A percentile compares a stretch with the other conserved stretches of the same genome.
Conservation (phyloP, 352 stramenopile genomes). For the Halophytophthora batemanensis region DNA sequence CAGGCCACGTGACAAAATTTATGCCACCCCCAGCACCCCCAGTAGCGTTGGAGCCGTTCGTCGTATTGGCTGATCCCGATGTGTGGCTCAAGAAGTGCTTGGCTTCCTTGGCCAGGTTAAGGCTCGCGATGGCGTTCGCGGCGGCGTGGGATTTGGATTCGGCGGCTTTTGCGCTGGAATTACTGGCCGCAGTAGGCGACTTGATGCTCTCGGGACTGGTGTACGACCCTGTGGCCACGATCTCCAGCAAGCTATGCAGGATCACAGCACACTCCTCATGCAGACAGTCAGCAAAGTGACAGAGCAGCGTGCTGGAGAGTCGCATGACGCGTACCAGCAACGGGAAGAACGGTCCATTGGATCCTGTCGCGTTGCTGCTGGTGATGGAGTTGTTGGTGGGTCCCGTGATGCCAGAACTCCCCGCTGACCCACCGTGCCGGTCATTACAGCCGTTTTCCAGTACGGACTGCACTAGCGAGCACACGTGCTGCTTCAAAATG, state of each 20-base stretch:
- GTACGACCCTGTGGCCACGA: constrained; percentile 76
- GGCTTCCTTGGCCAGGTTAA: constrained; percentile 37
- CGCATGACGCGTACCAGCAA: constrained; percentile 82
- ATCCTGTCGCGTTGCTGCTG: constrained; percentile 28
- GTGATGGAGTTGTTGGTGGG: constrained; percentile 31
- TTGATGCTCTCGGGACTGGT: constrained; percentile 48
- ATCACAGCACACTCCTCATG: constrained; percentile 62
- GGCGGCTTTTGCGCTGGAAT: constrained; percentile 37
- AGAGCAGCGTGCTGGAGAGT: constrained; percentile 68
- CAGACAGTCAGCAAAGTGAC: constrained; percentile 74
- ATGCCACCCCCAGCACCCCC: constrained; percentile 20
- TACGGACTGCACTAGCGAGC: constrained; percentile 64
- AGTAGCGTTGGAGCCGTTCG: constrained; percentile 14
- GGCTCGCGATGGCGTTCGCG: constrained; percentile 31
- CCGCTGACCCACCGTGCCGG: constrained; percentile 24
- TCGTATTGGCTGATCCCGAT: constrained; percentile 20
- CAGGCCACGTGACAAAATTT: constrained; percentile 84
- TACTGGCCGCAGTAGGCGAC: constrained; percentile 27
- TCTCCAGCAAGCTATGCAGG: constrained; percentile 62
- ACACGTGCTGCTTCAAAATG: constrained; percentile 82
- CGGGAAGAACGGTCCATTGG: constrained; percentile 59
- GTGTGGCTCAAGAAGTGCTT: constrained; percentile 65
- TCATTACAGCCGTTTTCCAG: constrained; percentile 67
- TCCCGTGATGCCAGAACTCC: constrained; percentile 28
- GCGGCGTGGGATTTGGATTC: constrained; percentile 35